Conservation (phyloP, 495 filamentous ascomycete species). For the Tuber umbilicatum region DNA sequence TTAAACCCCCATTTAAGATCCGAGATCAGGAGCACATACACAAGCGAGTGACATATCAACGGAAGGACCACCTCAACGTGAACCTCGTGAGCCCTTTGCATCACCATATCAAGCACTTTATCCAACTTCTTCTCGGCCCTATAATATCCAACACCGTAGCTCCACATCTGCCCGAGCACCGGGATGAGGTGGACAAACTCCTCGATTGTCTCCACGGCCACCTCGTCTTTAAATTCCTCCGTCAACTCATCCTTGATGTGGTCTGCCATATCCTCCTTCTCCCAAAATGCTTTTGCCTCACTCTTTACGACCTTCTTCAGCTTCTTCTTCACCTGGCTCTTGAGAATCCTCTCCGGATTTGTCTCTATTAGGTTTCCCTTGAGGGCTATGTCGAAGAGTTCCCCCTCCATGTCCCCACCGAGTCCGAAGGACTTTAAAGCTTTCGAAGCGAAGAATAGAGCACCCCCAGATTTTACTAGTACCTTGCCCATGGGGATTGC, state of each 20-base stretch:
- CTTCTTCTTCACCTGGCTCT: neutral
- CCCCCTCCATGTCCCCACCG: neutral
- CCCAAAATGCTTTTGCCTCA: neutral
- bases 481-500: neutral
- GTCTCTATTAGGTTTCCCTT: neutral
- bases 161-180: neutral
- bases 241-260: neutral
- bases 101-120: neutral
- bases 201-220: neutral
- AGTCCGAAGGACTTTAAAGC: constrained; percentile 2
- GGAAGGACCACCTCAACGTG: neutral
- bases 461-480: neutral
- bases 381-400: neutral
- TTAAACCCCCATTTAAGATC: neutral
- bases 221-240: neutral
- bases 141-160: neutral
- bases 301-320: neutral
- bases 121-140: neutral
- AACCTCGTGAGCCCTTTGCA: neutral
- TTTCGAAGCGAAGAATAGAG: neutral
- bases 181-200: neutral
- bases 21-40: neutral
- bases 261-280: constrained; percentile 1
- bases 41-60: neutral
- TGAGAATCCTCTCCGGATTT: neutral